A percentile compares a stretch with the other conserved stretches of the same genome.
Evolutionary conservation across 306 rosid genomes (phyloP).

Genomic region (Vigna trinervia): DNA sequence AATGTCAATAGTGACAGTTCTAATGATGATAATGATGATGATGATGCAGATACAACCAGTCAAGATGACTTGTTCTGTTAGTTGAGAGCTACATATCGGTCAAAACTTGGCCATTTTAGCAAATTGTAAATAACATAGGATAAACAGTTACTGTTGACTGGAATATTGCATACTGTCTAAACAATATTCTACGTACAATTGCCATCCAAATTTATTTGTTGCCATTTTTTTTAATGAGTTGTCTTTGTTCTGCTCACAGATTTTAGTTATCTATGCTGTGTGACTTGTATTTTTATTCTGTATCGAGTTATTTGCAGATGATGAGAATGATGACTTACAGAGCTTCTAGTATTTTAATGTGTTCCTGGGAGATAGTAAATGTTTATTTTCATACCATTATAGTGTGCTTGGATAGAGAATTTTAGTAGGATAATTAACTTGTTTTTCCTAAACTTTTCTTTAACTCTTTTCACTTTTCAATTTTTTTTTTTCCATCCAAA

Average conservation of each 20-base stretch:
- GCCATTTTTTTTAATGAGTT: slow-evolving; percentile 25
- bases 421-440: too few relatives aligned
- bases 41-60: slow-evolving; percentile 55
- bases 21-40: slow-evolving; percentile 55
- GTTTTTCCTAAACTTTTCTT: too few relatives aligned
- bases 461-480: too few relatives aligned
- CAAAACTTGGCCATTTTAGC: slow-evolving; percentile 33
- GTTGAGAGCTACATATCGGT: slow-evolving; percentile 51
- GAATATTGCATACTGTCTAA: slow-evolving; percentile 38
- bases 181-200: slow-evolving; percentile 30
- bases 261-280: slow-evolving; percentile 21
- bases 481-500: too few relatives aligned
- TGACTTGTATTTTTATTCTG: slow-evolving; percentile 25
- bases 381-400: too few relatives aligned
- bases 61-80: slow-evolving; percentile 62
- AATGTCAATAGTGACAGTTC: slow-evolving; percentile 61
- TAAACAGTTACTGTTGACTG: slow-evolving; percentile 36
- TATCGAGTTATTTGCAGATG: slow-evolving; percentile 9
- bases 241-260: slow-evolving; percentile 31
- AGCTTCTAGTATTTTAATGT: too few relatives aligned
- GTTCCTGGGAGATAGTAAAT: too few relatives aligned
- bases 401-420: too few relatives aligned
- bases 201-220: slow-evolving; percentile 20
- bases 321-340: not conserved
- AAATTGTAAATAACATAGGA: slow-evolving; percentile 59